A percentile compares a stretch with the other conserved stretches of the same genome.
Evolutionary conservation across 2,329 filamentous ascomycete species (phyloP).

Genomic region (Aspergillus awamori): DNA sequence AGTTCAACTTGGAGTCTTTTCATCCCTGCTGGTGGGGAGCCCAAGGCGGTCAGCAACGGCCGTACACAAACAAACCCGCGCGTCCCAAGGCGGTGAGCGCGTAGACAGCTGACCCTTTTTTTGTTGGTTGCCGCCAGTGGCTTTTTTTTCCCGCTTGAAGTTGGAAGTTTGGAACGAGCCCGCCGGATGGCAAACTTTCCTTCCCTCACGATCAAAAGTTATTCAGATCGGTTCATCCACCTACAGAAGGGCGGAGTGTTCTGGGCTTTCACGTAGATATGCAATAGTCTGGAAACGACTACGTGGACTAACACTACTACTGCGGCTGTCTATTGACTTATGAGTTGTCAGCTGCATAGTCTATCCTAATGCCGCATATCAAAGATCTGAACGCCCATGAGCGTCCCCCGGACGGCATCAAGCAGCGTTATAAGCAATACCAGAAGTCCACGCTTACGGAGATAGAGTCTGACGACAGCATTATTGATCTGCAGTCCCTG

Average conservation of each 20-base stretch:
- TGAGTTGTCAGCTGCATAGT: neutral
- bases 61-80: conserved; percentile 43
- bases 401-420: conserved; percentile 71
- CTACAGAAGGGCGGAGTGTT: neutral
- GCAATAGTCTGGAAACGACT: conserved; percentile 1
- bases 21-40: conserved; percentile 42
- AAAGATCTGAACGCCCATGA: conserved; percentile 71
- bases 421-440: conserved; percentile 73
- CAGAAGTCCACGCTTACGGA: conserved; percentile 61
- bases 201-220: neutral
- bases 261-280: neutral
- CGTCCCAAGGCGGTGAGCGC: conserved; percentile 37
- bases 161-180: neutral
- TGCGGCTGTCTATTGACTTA: neutral
- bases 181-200: neutral
- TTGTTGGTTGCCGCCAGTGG: neutral
- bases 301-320: neutral
- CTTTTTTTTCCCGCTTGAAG: neutral
- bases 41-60: conserved; percentile 47
- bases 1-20: conserved; percentile 52
- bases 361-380: conserved; percentile 34
- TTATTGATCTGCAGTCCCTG: conserved; percentile 57
- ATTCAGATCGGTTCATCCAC: neutral
- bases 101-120: conserved; percentile 18
- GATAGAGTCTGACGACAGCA: conserved; percentile 57